Evolutionary conservation across 2,329 filamentous ascomycete species (phyloP).

Genomic region (Beauveria medogensis): DNA sequence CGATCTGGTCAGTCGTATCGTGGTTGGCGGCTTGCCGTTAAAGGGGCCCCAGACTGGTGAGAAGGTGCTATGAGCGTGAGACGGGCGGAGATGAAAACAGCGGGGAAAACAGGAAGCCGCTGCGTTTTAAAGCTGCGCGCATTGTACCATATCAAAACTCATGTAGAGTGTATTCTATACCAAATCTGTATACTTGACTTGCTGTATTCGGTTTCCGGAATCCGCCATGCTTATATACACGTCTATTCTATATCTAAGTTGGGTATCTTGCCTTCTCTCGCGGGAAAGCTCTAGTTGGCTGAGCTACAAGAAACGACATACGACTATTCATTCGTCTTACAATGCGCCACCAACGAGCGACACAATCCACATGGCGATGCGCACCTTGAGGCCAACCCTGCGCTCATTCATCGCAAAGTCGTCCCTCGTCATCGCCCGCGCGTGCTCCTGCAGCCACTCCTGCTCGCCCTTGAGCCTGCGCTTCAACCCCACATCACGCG

Average conservation of each 20-base stretch:
- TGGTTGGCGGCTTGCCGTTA: slow-evolving; percentile 32
- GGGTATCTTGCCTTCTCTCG: not conserved
- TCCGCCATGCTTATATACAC: not conserved
- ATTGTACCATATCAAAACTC: slow-evolving; percentile 8
- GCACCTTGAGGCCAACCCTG: slow-evolving; percentile 75
- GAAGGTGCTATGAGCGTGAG: slow-evolving; percentile 24
- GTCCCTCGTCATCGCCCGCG: slow-evolving; percentile 58
- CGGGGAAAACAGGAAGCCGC: not conserved
- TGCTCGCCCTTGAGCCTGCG: slow-evolving; percentile 70
- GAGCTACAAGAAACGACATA: too few relatives aligned
- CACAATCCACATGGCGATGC: slow-evolving; percentile 91
- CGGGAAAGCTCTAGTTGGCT: not conserved
- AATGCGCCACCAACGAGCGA: slow-evolving; percentile 79
- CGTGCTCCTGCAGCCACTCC: slow-evolving; percentile 68
- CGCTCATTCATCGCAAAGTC: slow-evolving; percentile 78
- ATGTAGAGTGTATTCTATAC: slow-evolving; percentile 9
- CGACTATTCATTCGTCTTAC: slow-evolving; percentile 30
- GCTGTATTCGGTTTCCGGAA: not conserved
- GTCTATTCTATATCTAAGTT: not conserved
- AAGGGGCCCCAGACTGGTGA: slow-evolving; percentile 29
- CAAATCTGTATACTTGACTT: slow-evolving; percentile 1
- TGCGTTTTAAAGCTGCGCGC: not conserved
- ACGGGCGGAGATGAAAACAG: not conserved
- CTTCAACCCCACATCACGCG: slow-evolving; percentile 64
- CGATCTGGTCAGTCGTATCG: slow-evolving; percentile 48